These are phyloP conservation scores for Nannizziopsis barbatae DNA, from an alignment of 2,329 filamentous ascomycete species.

Conservation along the genomic window DNA sequence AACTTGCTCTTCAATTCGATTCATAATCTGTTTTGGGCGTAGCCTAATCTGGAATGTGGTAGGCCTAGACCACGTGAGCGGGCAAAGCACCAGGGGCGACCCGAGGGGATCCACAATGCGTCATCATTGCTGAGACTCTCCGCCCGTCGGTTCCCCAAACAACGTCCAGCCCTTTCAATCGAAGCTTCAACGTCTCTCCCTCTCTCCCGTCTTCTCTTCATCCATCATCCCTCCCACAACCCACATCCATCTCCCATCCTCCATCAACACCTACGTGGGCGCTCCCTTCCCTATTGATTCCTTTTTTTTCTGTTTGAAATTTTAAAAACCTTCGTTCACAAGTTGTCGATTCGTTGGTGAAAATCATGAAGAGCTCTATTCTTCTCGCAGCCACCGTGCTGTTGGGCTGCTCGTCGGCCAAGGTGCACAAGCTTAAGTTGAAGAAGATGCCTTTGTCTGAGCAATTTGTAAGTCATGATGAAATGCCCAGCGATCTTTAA, in stretches of 20 bases:
- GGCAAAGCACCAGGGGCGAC: neutral
- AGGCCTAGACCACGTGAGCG: slow-evolving; percentile 2
- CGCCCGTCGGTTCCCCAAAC: neutral
- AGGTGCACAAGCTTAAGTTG: slow-evolving; percentile 91
- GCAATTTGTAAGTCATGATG: slow-evolving; percentile 61
- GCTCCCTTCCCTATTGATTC: neutral
- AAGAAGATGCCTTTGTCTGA: slow-evolving; percentile 89
- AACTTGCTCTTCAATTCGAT: neutral
- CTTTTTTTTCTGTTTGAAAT: neutral
- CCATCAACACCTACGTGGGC: slow-evolving; percentile 1
- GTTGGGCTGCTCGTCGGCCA: slow-evolving; percentile 71
- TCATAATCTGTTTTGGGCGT: too few species aligned
- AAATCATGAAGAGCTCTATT: slow-evolving; percentile 71
- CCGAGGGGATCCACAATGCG: slow-evolving; percentile 4
- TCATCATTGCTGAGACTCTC: slow-evolving; percentile 7
- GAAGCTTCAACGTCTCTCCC: slow-evolving; percentile 5
- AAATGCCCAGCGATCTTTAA: too few species aligned
- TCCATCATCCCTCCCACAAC: too few species aligned
- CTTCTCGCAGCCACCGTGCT: slow-evolving; percentile 68
- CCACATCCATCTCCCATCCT: too few species aligned
- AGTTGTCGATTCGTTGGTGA: neutral
- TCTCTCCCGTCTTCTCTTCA: slow-evolving; percentile 1
- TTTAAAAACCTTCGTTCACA: neutral
- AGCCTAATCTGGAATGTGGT: too few species aligned
- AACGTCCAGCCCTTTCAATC: slow-evolving; percentile 3